Percentiles rank a stretch among this genome's conserved stretches.
Evolutionary conservation across 139 green algal species (phyloP).

Genomic region (Auxenochlorella protothecoides): DNA sequence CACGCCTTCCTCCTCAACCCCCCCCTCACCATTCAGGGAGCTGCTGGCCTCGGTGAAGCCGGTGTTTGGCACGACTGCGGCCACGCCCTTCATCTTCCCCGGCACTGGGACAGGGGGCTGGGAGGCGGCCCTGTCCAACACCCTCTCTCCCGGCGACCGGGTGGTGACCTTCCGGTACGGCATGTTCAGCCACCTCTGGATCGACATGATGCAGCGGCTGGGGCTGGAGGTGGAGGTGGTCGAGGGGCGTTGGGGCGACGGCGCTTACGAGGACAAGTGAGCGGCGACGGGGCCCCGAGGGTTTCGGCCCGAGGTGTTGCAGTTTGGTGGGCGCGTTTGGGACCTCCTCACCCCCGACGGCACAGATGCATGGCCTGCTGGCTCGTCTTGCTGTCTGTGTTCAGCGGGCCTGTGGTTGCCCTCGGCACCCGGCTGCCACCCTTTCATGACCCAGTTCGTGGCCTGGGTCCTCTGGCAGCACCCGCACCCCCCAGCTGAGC

Average conservation of each 20-base stretch:
- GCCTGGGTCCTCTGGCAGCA: not conserved
- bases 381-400: no score
- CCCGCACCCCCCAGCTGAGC: not conserved
- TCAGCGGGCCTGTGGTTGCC: no score
- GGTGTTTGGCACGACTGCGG: conserved; percentile 71
- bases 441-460: no score
- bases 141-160: conserved; percentile 85
- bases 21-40: no score
- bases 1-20: no score
- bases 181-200: conserved; percentile 89
- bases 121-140: conserved; percentile 90
- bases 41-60: conserved; percentile 34
- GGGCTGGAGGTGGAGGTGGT: conserved; percentile 85
- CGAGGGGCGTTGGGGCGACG: conserved; percentile 73
- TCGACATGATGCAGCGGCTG: conserved; percentile 95
- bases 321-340: no score
- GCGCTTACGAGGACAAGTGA: conserved; percentile 15
- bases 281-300: not conserved
- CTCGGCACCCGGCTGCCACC: no score
- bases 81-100: conserved; percentile 88
- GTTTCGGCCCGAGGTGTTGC: no score
- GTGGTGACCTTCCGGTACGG: conserved; percentile 69
- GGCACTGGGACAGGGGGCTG: conserved; percentile 73
- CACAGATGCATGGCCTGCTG: no score
- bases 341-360: no score